phyloP scores from a whole-genome alignment of 345 rosid genomes.

The Euphorbia pulcherrima region DNA sequence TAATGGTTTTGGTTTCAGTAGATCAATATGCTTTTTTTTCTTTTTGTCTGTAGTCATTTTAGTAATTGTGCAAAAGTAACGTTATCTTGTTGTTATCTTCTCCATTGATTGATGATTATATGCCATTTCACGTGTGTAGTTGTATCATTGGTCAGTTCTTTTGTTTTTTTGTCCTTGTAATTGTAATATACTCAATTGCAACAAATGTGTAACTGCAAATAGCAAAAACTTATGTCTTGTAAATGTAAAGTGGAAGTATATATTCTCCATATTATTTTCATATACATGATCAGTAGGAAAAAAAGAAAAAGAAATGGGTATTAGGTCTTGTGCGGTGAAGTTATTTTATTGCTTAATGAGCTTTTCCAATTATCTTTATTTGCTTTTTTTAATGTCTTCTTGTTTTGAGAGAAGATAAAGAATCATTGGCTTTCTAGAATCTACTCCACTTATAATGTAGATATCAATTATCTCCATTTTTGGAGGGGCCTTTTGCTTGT shows the following conservation, averaged over 20 bases:
- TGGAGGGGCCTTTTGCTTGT: background rate
- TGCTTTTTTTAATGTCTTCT: background rate
- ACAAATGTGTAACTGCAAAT: no score
- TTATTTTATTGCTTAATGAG: background rate
- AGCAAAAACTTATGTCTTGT: no score
- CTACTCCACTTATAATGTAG: background rate
- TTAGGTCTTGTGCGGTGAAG: background rate
- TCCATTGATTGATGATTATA: background rate
- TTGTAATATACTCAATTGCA: no score
- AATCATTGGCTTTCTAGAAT: background rate
- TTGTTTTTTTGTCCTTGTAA: no score
- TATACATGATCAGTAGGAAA: background rate
- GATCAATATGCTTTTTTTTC: background rate
- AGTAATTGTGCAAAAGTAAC: background rate
- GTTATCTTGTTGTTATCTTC: background rate
- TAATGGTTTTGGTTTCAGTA: background rate
- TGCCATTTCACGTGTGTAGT: no score
- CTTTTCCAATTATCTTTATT: background rate
- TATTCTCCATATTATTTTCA: no score
- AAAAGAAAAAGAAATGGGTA: background rate
- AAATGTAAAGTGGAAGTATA: no score
- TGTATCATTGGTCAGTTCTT: no score
- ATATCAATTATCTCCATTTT: background rate
- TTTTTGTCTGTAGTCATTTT: background rate
- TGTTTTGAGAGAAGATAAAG: background rate